Evolutionary conservation across 176 grass and related monocot species (phyloP).

Genomic region (Miscanthus lutarioriparius): DNA sequence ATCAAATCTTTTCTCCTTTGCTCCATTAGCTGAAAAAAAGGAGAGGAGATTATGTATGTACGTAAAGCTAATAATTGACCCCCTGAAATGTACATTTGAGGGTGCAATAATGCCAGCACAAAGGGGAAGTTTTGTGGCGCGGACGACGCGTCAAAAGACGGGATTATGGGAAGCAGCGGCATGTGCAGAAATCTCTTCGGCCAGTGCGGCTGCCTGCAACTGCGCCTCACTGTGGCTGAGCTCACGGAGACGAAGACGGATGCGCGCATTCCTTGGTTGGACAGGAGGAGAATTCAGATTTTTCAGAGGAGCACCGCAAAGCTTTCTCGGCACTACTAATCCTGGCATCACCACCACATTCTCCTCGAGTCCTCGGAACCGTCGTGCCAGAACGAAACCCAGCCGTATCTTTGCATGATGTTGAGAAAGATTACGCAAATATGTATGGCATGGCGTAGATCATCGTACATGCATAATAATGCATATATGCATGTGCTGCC

Average conservation of each 20-base stretch:
- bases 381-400: background rate
- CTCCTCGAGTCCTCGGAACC: background rate
- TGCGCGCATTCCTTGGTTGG: background rate
- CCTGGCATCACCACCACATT: background rate
- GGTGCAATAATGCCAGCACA: constrained; percentile 7
- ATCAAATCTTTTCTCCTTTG: constrained; percentile 15
- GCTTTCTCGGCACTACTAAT: constrained; percentile 27
- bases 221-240: constrained; percentile 37
- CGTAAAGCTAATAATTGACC: background rate
- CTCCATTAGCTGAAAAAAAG: background rate
- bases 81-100: constrained; percentile 34
- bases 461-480: background rate
- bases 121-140: background rate
- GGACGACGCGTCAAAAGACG: background rate
- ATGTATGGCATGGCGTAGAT: background rate
- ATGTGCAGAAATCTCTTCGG: constrained; percentile 38
- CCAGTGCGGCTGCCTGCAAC: background rate
- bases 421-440: background rate
- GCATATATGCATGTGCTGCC: constrained; percentile 21
- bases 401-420: background rate
- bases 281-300: background rate
- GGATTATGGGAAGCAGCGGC: background rate
- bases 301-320: background rate
- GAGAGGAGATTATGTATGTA: background rate
- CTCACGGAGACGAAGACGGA: constrained; percentile 10